Base-by-base conservation (phyloP, 768 basidiomycete species). In the Trametes sanguinea region DNA sequence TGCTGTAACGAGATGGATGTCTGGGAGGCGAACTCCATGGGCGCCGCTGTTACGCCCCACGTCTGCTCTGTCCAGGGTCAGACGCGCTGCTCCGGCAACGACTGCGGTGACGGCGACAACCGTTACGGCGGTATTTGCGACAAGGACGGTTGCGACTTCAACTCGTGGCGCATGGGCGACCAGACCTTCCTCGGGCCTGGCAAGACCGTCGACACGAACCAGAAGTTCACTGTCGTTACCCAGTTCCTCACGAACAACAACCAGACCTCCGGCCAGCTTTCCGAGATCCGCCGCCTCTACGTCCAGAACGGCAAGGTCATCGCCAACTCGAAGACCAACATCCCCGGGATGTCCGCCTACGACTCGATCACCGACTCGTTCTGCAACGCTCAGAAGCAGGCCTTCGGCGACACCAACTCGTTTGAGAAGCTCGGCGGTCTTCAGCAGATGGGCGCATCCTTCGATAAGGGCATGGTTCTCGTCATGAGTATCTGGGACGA, bases 1-100 rank as follows among this genome's bases (percentile, higher is more conserved):
- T 83, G 82, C 76, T 84, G 83, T 68, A 77, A 73, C 62, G 82
- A 83, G 74, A 83, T 84, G 81, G 82, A 84, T 69, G 74, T 83
- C 42, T 84, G 82, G 82, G 82, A 83, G 65, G 81, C 81, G 65
- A 83, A 83, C 76, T 76, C 74, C 62, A 74, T 77, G 62, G 73
- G 82, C 17, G 72, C 79, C 29, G 82, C 81, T 14, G 78, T 73
- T 68, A 83, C 83, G 44, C 79, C 82, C 52, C 83, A 84, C 69
- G 73, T 76, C 40, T 83, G 82, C 74, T 71, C 72, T 17, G 69
- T 72, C 56, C 61, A 67, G 29, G 79, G 77, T 35, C 76, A 75
- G 64, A 74, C 73, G 30, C 71, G 70, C 59, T 85, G 83, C 78
- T 62, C 66, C 16, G 80, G 80, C 39, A 73, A 68, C 54, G 71